phyloP scores from a whole-genome alignment of 441 rosid genomes.

The Bocquillonia castaneifolia region DNA sequence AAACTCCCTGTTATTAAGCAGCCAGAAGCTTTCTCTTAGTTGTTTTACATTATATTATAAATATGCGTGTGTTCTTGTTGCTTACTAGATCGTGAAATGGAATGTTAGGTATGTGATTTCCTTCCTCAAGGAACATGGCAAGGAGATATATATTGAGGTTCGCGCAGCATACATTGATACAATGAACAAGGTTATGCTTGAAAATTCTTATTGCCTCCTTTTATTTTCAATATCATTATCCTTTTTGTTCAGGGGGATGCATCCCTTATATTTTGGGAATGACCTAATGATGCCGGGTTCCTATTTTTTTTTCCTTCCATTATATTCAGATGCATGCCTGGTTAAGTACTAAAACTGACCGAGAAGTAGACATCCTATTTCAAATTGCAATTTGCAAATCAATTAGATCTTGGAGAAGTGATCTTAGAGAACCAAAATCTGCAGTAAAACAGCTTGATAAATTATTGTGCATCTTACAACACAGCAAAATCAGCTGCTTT shows the following conservation, averaged over 20 bases:
- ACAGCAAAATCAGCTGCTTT: background rate
- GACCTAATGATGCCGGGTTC: background rate
- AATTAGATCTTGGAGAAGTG: background rate
- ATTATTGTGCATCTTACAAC: background rate
- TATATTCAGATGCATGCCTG: background rate
- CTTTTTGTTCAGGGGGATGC: background rate
- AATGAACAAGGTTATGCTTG: constrained; percentile 82
- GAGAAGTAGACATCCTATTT: background rate
- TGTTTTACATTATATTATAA: too few relatives aligned
- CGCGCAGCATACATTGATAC: constrained; percentile 95
- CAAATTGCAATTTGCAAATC: background rate
- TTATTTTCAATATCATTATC: background rate
- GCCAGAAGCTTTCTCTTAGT: background rate
- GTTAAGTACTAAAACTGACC: background rate
- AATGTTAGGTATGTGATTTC: constrained; percentile 67
- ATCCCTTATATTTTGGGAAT: background rate
- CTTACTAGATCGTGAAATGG: constrained; percentile 20
- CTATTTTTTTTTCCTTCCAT: background rate
- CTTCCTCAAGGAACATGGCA: constrained; percentile 92
- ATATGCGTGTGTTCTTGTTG: background rate
- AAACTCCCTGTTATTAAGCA: background rate
- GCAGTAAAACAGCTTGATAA: background rate
- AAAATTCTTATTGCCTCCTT: background rate
- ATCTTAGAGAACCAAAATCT: background rate
- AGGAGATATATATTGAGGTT: constrained; percentile 82